A percentile compares a stretch with the other conserved stretches of the same genome.
Evolutionary conservation across 371 early-diverging fungal species (phyloP).

Genomic region (Globomyces sp.): DNA sequence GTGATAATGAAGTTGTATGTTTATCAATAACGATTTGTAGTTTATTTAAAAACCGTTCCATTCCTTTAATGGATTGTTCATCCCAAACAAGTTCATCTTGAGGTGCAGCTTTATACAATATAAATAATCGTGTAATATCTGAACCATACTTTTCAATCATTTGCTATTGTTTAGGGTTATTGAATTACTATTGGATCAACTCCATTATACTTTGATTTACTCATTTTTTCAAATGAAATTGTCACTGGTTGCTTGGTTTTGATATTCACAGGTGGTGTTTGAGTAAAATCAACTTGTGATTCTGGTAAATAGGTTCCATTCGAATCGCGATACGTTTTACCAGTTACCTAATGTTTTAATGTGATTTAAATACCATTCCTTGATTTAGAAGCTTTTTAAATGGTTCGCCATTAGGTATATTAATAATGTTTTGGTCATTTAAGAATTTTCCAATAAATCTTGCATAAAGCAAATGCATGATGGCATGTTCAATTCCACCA

Average conservation of each 20-base stretch:
- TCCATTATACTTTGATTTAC: constrained; percentile 93
- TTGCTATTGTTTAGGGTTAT: constrained; percentile 25
- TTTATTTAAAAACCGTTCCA: constrained; percentile 77
- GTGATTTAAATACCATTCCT: constrained; percentile 95
- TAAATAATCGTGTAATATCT: constrained; percentile 82
- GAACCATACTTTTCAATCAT: constrained; percentile 72
- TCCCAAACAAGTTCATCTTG: constrained; percentile 91
- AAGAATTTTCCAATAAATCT: constrained; percentile 87
- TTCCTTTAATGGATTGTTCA: constrained; percentile 83
- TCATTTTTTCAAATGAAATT: constrained; percentile 89
- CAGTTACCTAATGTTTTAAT: constrained; percentile 70
- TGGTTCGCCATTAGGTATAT: constrained; percentile 66
- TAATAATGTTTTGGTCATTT: constrained; percentile 40
- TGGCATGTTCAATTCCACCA: constrained; percentile 94
- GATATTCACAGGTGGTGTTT: constrained; percentile 60
- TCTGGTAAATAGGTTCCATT: constrained; percentile 62
- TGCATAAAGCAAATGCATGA: constrained; percentile 90
- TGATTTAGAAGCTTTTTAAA: constrained; percentile 83
- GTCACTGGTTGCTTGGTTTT: constrained; percentile 59
- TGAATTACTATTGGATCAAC: constrained; percentile 64
- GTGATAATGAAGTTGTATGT: too few species aligned
- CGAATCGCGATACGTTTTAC: constrained; percentile 30
- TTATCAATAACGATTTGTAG: constrained; percentile 14
- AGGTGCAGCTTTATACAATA: constrained; percentile 89
- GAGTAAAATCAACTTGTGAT: constrained; percentile 66